Evolutionary conservation across 495 filamentous ascomycete species (phyloP), one percentile per base, ranked within the genome.

Genomic region (Beverwykella pulmonaria): DNA sequence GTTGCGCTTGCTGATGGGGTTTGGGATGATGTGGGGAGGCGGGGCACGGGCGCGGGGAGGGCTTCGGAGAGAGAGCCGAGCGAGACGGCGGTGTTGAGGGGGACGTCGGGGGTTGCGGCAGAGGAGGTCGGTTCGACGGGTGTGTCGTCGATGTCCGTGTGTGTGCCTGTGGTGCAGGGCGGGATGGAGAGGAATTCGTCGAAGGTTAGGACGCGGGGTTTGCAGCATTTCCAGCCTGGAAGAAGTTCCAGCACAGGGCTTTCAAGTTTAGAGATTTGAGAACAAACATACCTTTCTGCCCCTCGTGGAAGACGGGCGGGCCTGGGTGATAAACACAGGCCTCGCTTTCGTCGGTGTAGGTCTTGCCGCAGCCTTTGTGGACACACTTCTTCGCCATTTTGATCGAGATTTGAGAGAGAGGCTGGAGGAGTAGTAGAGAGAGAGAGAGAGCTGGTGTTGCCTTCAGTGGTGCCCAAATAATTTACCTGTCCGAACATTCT

Each of bases 191-290:
- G 90, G 82, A 99, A 99, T 80, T 99, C 94, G 78, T 99, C 95
- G 73, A 99, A 99, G 54, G 93, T 97, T 69, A 99, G 84, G 68
- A 98, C 92, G 77, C 95, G 90, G 61, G 93, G 90, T 81, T 97
- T 99, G 84, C 94, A 99, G 81, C 94, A 99, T 82, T 96, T 97
- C 94, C 94, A 99, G 71, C 94, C 94, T 97, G 75, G n/a, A n/a
- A n/a, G n/a, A 17, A 15, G 26, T 63, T 47, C 4, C n/a, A 22
- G 19, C 53, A 73, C 44, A 74, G 61, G 30, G 30, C 48, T 20
- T n/a, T 36, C 27, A 34, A 44, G 20, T 19, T 6, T 19, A 54
- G 34, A n/a, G 30, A 36, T 55, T 59, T 53, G 29, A 59, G 70
- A 48, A 63, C 57, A 65, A 44, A 14, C 6, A 74, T 81, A 97